These are phyloP conservation scores for Glarea lozoyensis DNA, from an alignment of 495 filamentous ascomycete genomes.

Conservation along the genomic window DNA sequence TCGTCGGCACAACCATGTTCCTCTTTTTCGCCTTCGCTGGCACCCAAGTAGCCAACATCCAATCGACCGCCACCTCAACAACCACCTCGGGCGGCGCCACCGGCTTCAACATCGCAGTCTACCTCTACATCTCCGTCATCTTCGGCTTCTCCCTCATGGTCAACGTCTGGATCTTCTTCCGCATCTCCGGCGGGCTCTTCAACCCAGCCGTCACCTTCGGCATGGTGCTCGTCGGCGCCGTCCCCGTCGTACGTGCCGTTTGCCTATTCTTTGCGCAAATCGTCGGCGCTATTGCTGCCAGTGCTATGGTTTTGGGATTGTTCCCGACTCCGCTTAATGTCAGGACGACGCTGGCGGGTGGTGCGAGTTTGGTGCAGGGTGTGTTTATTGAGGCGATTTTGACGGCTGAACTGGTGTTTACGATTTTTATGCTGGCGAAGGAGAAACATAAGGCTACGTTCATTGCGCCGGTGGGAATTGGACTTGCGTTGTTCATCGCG, in stretches of 20 bases:
- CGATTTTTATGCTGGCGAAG: constrained; percentile 47
- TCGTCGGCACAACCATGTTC: constrained; percentile 42
- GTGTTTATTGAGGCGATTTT: constrained; percentile 48
- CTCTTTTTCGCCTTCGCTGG: constrained; percentile 41
- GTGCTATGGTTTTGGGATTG: constrained; percentile 40
- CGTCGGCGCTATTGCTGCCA: constrained; percentile 45
- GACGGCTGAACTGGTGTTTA: constrained; percentile 43
- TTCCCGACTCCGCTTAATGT: constrained; percentile 43
- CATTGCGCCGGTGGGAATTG: constrained; percentile 43
- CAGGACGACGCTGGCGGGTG: constrained; percentile 30
- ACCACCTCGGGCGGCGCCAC: constrained; percentile 20
- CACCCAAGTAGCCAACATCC: constrained; percentile 24
- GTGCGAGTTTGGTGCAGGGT: constrained; percentile 38
- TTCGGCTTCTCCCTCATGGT: constrained; percentile 59
- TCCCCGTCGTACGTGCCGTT: constrained; percentile 36
- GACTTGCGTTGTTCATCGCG: constrained; percentile 39
- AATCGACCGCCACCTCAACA: constrained; percentile 18
- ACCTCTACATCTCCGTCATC: constrained; percentile 44
- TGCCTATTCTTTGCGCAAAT: constrained; percentile 49
- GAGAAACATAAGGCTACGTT: constrained; percentile 44
- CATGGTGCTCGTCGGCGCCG: constrained; percentile 47
- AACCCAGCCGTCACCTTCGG: constrained; percentile 57
- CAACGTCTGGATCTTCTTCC: constrained; percentile 60
- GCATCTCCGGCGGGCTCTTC: constrained; percentile 55
- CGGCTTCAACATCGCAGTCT: constrained; percentile 22